Evolutionary conservation across 2,329 filamentous ascomycete species (phyloP).

Genomic region (Trichothecium roseum): DNA sequence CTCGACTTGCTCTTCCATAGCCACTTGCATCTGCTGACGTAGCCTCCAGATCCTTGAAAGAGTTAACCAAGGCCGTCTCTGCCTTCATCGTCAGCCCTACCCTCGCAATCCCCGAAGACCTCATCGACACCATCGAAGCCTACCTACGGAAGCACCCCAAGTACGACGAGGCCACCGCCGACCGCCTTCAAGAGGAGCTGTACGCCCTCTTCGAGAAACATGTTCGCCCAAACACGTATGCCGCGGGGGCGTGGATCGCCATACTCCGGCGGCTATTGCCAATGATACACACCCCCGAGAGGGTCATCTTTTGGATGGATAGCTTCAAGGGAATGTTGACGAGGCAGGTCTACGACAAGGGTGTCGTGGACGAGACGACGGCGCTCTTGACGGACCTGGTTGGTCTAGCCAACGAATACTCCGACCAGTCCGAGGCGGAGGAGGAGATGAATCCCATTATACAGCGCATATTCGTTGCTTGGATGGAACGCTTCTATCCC

Average conservation of each 20-base stretch:
- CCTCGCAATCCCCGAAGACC: slow-evolving; percentile 56
- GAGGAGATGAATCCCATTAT: slow-evolving; percentile 39
- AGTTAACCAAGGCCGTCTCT: slow-evolving; percentile 47
- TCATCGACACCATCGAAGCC: slow-evolving; percentile 49
- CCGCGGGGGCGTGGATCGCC: slow-evolving; percentile 57
- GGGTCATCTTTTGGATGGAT: slow-evolving; percentile 64
- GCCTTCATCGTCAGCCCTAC: slow-evolving; percentile 36
- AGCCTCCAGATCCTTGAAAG: slow-evolving; percentile 39
- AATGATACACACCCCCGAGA: slow-evolving; percentile 49
- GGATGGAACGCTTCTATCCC: slow-evolving; percentile 39
- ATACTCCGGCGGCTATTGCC: slow-evolving; percentile 55
- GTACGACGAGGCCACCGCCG: slow-evolving; percentile 57
- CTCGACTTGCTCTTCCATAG: too few relatives aligned
- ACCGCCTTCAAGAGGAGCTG: slow-evolving; percentile 65
- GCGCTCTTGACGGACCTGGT: slow-evolving; percentile 56
- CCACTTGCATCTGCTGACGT: slow-evolving; percentile 10
- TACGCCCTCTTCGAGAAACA: slow-evolving; percentile 54
- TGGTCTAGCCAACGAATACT: slow-evolving; percentile 48
- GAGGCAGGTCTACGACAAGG: slow-evolving; percentile 47
- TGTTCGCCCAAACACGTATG: slow-evolving; percentile 44
- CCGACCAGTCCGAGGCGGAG: slow-evolving; percentile 26
- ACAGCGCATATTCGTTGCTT: slow-evolving; percentile 44
- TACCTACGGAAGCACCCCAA: slow-evolving; percentile 60
- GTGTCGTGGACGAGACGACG: slow-evolving; percentile 52
- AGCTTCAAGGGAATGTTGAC: slow-evolving; percentile 24